Evolutionary conservation across 257 asterid genomes (phyloP).

Genomic region (Solanum sejunctum): DNA sequence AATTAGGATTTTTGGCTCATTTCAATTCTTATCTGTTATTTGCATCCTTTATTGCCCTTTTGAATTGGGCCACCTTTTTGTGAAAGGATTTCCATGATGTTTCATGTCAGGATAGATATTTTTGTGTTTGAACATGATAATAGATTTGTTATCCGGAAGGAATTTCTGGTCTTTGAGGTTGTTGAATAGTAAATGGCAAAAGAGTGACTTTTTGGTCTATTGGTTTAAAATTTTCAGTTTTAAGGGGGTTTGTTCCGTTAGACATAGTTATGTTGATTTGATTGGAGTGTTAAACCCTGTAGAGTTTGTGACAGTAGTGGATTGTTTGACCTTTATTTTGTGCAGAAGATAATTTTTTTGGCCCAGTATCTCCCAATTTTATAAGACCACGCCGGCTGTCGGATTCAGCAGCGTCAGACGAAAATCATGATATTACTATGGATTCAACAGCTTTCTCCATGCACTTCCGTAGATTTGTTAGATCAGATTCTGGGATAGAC

Average conservation of each 20-base stretch:
- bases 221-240: background rate
- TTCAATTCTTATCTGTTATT: background rate
- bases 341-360: constrained; percentile 85
- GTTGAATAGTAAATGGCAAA: background rate
- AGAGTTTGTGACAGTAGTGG: background rate
- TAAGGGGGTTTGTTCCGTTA: background rate
- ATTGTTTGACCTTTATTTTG: constrained; percentile 7
- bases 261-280: background rate
- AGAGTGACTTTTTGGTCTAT: background rate
- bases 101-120: background rate
- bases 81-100: background rate
- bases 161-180: background rate
- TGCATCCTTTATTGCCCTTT: background rate
- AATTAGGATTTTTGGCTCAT: background rate
- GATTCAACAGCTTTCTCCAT: constrained; percentile 96
- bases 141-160: background rate
- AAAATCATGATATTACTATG: constrained; percentile 80
- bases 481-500: constrained; percentile 71
- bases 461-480: constrained; percentile 85
- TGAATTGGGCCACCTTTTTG: background rate
- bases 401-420: constrained; percentile 76
- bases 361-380: constrained; percentile 90
- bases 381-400: constrained; percentile 71
- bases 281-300: background rate
- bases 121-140: background rate